Conservation (phyloP, 208 protist genomes). For the Acanthamoeba triangularis region DNA sequence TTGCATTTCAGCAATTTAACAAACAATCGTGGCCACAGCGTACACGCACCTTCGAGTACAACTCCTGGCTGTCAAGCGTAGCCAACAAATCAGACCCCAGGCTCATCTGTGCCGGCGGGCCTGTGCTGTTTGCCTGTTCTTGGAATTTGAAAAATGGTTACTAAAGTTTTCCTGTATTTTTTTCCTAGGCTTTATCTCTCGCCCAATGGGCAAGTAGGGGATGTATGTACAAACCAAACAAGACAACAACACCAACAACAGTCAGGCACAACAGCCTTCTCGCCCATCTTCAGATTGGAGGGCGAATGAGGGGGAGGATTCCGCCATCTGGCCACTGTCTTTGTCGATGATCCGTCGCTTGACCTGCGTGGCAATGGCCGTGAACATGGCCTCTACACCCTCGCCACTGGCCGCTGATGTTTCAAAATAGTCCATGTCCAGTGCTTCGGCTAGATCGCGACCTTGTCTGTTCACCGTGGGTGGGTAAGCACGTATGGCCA, state of each 20-base stretch:
- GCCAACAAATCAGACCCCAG: background rate
- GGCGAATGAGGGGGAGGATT: conserved; percentile 6
- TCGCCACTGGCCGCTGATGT: background rate
- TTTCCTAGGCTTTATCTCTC: too few species aligned
- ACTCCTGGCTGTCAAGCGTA: conserved; percentile 35
- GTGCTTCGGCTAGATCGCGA: background rate
- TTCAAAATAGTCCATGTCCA: conserved; percentile 67
- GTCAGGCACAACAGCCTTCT: conserved; percentile 29
- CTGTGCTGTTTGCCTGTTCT: background rate
- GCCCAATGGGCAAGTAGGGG: too few species aligned
- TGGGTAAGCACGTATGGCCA: background rate
- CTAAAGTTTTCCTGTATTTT: background rate
- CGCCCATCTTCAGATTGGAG: conserved; percentile 32
- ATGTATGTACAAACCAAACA: background rate
- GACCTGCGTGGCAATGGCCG: conserved; percentile 38
- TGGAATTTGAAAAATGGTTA: background rate
- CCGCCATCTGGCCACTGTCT: background rate
- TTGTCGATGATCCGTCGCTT: conserved; percentile 66
- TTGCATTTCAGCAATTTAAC: background rate
- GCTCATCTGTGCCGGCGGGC: background rate
- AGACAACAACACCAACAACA: too few species aligned
- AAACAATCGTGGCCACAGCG: background rate
- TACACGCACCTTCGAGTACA: background rate
- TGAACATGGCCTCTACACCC: conserved; percentile 60
- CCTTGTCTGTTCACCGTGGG: background rate